Evolutionary conservation across 1,284 basidiomycete species (phyloP), one percentile per base, ranked within the genome.

Genomic region (Ceratobasidium sp.): DNA sequence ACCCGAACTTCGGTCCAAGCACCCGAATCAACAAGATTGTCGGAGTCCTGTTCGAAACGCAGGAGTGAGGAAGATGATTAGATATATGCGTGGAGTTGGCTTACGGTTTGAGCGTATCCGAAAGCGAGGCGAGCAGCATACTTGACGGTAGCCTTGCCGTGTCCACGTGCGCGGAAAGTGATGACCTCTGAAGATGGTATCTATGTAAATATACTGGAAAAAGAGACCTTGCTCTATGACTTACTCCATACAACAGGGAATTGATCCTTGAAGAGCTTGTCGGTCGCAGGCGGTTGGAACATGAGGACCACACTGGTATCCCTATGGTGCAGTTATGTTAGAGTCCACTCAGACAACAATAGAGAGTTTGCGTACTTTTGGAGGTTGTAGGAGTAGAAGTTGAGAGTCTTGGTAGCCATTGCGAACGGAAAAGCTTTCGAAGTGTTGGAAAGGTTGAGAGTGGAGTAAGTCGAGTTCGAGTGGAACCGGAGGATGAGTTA

Each of bases 1-100:
- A 75, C 71, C 61, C 46, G 42, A 50, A 75, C 71, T 28, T 75
- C 71, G 40, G 48, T 44, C 71, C 71, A 75, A 17, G 71, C 71
- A 12, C 61, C 69, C 26, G 69, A 56, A 26, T 73, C 69, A 2
- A 73, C 69, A 10, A 56, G 23, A 44, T 73, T 73, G 12, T 48
- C 57, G n/a, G 42, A 26, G 26, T 73, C 69, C 67, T 69, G 7
- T n/a, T 44, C 1, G 10, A 13, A 7, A 2, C 10, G 38, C 33
- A 33, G 33, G 33, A 33, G 33, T 33, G 33, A 33, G 33, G 33
- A 33, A 33, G 33, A n/a, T 42, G n/a, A 42, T 40, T n/a, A 33
- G 33, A 10, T 5, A 10, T 12, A 23, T 17, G 2, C 3, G 5
- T 0, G 33, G 23, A 15, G 7, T 48, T 20, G 23, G 44, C 67